Evolutionary conservation across 116 monocot genomes (phyloP).

Genomic region (Posidonia oceanica): DNA sequence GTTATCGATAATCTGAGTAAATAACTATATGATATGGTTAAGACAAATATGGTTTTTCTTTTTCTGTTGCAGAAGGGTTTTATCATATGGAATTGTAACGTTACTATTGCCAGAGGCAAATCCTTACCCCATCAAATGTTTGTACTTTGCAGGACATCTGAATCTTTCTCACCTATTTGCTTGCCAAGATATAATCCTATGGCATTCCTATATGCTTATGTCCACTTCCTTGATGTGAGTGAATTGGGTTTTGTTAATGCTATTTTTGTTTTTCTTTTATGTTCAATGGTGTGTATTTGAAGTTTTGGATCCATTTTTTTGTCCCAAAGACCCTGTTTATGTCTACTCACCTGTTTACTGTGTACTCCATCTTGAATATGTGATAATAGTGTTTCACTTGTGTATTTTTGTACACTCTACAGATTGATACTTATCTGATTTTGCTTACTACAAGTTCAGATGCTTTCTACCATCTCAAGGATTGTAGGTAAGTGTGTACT

Average conservation of each 20-base stretch:
- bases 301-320: too few species aligned
- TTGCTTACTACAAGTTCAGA: conserved; percentile 85
- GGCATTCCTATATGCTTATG: conserved; percentile 98
- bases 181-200: conserved; percentile 94
- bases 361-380: background rate
- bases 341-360: background rate
- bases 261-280: background rate
- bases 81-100: background rate
- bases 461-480: conserved; percentile 91
- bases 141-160: conserved; percentile 77
- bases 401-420: conserved; percentile 16
- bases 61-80: too few species aligned
- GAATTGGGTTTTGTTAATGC: background rate
- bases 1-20: too few species aligned
- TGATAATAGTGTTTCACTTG: background rate
- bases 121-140: background rate
- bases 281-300: too few species aligned
- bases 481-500: conserved; percentile 55
- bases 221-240: conserved; percentile 94
- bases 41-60: too few species aligned
- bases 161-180: conserved; percentile 97
- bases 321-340: background rate
- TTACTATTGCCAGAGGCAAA: background rate
- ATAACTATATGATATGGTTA: too few species aligned
- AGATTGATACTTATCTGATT: conserved; percentile 84